Percentiles rank a stretch among this genome's conserved stretches.
Evolutionary conservation across 2,329 filamentous ascomycete species (phyloP).

Genomic region (Diaporthe humulicola): DNA sequence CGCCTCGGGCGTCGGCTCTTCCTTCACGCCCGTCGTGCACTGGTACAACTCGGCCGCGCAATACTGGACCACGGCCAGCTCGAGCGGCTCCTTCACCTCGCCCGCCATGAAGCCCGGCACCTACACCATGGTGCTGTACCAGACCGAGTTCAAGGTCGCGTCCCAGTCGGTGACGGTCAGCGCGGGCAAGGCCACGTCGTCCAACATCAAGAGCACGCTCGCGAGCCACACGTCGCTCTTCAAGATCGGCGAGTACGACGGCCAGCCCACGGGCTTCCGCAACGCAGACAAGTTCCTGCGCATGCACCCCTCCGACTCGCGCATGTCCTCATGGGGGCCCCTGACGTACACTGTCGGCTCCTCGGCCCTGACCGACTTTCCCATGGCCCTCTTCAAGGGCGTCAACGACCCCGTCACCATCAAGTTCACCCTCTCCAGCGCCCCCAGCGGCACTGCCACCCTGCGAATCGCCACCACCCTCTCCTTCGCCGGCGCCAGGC

Average conservation of each 20-base stretch:
- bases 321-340: constrained; percentile 73
- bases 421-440: constrained; percentile 66
- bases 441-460: constrained; percentile 65
- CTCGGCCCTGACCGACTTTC: constrained; percentile 65
- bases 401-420: constrained; percentile 73
- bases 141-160: constrained; percentile 69
- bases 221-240: constrained; percentile 68
- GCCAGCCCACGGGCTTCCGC: constrained; percentile 73
- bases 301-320: constrained; percentile 76
- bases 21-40: constrained; percentile 67
- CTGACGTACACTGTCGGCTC: constrained; percentile 73
- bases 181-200: constrained; percentile 62
- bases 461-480: constrained; percentile 76
- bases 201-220: constrained; percentile 66
- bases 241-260: constrained; percentile 76
- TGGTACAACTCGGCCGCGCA: constrained; percentile 69
- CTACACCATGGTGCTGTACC: constrained; percentile 72
- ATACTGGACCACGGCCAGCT: constrained; percentile 68
- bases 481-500: constrained; percentile 70
- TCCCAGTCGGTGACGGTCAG: constrained; percentile 62
- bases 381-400: constrained; percentile 75
- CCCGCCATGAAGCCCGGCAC: constrained; percentile 71
- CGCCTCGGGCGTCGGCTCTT: constrained; percentile 62
- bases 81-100: constrained; percentile 63
- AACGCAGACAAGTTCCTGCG: constrained; percentile 76